Base-by-base conservation (phyloP, 441 rosid genomes). In the Pelargonium fulgidum region DNA sequence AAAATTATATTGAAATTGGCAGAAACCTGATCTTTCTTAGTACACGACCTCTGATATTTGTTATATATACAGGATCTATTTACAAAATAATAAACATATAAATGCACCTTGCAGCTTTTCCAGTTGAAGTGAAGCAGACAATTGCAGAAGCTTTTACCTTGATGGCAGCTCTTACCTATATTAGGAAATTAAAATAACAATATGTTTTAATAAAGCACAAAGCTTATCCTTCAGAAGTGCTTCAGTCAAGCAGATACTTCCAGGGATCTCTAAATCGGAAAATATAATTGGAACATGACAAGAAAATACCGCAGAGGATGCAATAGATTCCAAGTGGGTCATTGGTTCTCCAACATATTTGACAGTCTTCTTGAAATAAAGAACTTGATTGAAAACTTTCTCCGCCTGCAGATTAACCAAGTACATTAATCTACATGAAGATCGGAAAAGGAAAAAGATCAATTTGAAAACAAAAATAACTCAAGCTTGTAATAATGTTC, bases 61-160 rank as follows among this genome's bases (percentile, higher is more conserved):
- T 11, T 48, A 14, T 48, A 11, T 13, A 13, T 48, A 48, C 5
- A 0, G 56, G 5, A 48, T 47, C 0, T 10, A 47, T 47, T 47
- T 47, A 10, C 4, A 47, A 13, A 14, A 7, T 26, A 24, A 44
- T 72, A 56, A 14, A 24, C 61, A 50, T 14, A 61, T 65, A 44
- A 64, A 68, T 7, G 24, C 50, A 82, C 91, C 91, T 83, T 69
- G 91, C 91, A 72, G 91, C 91, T 77, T 85, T 83, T 77, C 91
- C 91, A 19, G 86, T 76, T 72, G 91, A 87, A 68, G 91, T 87
- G 77, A 85, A 87, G 80, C 91, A 87, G 39, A 86, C 82, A 62
- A 87, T 85, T 20, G 77, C 86, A 7, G 89, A 87, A 58, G 91
- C 91, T 75, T 82, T 87, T 56, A 87, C 91, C 78, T 85, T 82